phyloP scores from a whole-genome alignment of 805 yeast species.

The Candida xiaguanensis region DNA sequence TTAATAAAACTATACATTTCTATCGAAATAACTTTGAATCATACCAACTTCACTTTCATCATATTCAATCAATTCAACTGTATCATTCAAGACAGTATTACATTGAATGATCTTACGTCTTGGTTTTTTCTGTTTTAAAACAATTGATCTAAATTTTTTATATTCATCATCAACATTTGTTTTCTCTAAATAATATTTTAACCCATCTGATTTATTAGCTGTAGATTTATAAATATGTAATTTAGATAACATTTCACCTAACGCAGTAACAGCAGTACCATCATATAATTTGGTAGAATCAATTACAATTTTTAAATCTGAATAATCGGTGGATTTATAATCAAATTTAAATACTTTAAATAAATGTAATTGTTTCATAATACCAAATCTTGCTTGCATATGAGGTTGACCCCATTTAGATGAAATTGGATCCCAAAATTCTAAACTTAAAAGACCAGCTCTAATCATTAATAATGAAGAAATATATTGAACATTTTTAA shows the following conservation, averaged over 20 bases:
- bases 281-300: slow-evolving; percentile 57
- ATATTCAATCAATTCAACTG: slow-evolving; percentile 64
- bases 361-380: slow-evolving; percentile 67
- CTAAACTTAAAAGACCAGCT: slow-evolving; percentile 80
- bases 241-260: slow-evolving; percentile 64
- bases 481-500: slow-evolving; percentile 59
- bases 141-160: slow-evolving; percentile 62
- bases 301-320: slow-evolving; percentile 58
- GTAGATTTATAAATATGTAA: slow-evolving; percentile 79
- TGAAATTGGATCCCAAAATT: slow-evolving; percentile 81
- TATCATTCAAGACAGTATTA: slow-evolving; percentile 49
- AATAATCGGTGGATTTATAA: slow-evolving; percentile 42
- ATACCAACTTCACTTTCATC: slow-evolving; percentile 70
- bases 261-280: slow-evolving; percentile 64
- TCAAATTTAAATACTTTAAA: slow-evolving; percentile 62
- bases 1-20: slow-evolving; percentile 22
- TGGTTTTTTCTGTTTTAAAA: slow-evolving; percentile 71
- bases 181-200: slow-evolving; percentile 58
- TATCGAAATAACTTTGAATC: slow-evolving; percentile 71
- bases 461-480: slow-evolving; percentile 82
- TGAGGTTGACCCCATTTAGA: slow-evolving; percentile 93
- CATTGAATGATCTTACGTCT: slow-evolving; percentile 84
- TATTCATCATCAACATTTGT: slow-evolving; percentile 65
- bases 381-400: slow-evolving; percentile 89
- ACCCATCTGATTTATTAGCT: slow-evolving; percentile 66